Base-by-base conservation (phyloP, 2,329 filamentous ascomycete species). In the Botrytis aclada region DNA sequence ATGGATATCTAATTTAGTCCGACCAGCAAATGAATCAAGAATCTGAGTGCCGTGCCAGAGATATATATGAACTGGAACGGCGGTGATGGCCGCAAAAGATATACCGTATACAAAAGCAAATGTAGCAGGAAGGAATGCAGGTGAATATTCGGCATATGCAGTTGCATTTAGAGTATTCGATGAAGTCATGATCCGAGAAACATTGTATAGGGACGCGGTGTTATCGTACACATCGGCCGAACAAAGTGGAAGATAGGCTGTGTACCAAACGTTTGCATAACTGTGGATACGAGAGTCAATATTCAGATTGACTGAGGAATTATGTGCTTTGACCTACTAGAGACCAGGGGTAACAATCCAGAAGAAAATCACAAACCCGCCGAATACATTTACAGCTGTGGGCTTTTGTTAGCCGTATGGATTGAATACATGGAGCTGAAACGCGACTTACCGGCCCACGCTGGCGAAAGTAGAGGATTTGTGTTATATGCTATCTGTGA, bases 201-300 rank as follows among this genome's bases (percentile, higher is more conserved):
- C 90, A 77, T 94, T 88, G 81, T 93, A 94, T 0, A 83, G 87
- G 88, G 90, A 63, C 2, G 43, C 92, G 0, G 86, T 92, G 78
- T 94, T 93, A 81, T 94, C 92, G 77, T 93, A 94, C 25, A 88
- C 92, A 70, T 84, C 84, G 0, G 90, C 88, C 78, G 92, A 90
- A 77, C 88, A 92, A 81, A 93, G 92, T 7, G 90, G 90, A 32
- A 93, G 80, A 78, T 87, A 93, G 71, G 86, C 81, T 8, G 85
- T 85, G 77, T 89, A 93, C 88, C 90, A 93, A 0, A 84, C 83
- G 25, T 88, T 88, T 10, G 84, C 86, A 78, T 90, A 94, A 14
- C 63, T 65, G 63, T 47, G n/a, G 29, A n/a, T 37, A 65, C n/a
- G 29, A 47, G 61, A 64, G 29, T 65, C 41, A 65, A 20, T 32